These are phyloP conservation scores for Hemileccinum impolitum DNA, from an alignment of 768 basidiomycete genomes.

Conservation along the genomic window DNA sequence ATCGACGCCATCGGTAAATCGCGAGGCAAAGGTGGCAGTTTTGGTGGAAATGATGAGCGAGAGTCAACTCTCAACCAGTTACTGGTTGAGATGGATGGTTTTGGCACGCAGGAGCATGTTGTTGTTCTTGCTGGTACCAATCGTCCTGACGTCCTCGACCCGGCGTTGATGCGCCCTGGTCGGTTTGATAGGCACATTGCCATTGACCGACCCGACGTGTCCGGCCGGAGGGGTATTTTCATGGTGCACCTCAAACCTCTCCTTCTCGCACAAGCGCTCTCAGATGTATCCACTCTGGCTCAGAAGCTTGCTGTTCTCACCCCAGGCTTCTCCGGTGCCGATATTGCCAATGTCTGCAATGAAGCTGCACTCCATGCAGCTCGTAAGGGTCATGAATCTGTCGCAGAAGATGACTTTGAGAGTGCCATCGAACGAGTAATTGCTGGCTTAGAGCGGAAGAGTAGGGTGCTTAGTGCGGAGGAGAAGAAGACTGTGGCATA, in stretches of 20 bases:
- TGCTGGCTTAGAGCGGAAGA: slow-evolving; percentile 95
- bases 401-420: slow-evolving; percentile 87
- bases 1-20: slow-evolving; percentile 99
- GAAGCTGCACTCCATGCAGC: slow-evolving; percentile 96
- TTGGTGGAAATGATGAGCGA: slow-evolving; percentile 96
- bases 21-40: slow-evolving; percentile 70
- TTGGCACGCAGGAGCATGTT: slow-evolving; percentile 94
- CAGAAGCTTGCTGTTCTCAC: slow-evolving; percentile 96
- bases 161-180: slow-evolving; percentile 94
- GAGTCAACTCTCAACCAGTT: slow-evolving; percentile 97
- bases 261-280: slow-evolving; percentile 55
- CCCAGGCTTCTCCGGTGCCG: slow-evolving; percentile 97
- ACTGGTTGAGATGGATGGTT: slow-evolving; percentile 99
- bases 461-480: slow-evolving; percentile 84
- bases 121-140: slow-evolving; percentile 97
- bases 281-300: slow-evolving; percentile 56
- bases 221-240: slow-evolving; percentile 92
- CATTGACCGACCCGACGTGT: slow-evolving; percentile 93
- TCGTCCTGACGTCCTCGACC: slow-evolving; percentile 92
- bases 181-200: slow-evolving; percentile 96
- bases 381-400: slow-evolving; percentile 71
- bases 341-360: slow-evolving; percentile 98
- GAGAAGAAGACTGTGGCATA: slow-evolving; percentile 99
- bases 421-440: slow-evolving; percentile 98
- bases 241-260: slow-evolving; percentile 87